These are phyloP conservation scores for Eucalyptus pauciflora DNA, from an alignment of 345 rosid genomes.

Conservation along the genomic window DNA sequence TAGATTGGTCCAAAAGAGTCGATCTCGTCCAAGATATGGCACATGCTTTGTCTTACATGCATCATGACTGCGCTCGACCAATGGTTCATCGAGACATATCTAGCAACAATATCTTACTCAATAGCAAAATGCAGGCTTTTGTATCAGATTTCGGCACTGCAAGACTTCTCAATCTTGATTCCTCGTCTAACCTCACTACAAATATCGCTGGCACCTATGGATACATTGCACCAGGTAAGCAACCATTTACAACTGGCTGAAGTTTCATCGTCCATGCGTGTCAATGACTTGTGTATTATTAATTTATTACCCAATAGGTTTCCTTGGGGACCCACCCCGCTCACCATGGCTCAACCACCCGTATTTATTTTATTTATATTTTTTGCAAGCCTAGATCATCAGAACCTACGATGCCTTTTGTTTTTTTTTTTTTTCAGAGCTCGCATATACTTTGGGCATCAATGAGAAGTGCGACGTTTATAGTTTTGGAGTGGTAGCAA, in stretches of 20 bases:
- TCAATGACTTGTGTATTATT: no score
- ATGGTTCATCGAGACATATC: slow-evolving; percentile 12
- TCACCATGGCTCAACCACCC: fast-evolving
- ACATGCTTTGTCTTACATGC: slow-evolving; percentile 4
- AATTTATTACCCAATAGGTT: no score
- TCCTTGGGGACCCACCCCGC: neutral
- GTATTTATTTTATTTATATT: no score
- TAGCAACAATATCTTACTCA: slow-evolving; percentile 4
- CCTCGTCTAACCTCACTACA: neutral
- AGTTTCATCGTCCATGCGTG: neutral
- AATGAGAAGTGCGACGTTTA: slow-evolving; percentile 13
- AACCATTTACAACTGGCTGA: fast-evolving
- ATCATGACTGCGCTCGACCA: neutral
- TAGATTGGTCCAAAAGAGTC: slow-evolving; percentile 2
- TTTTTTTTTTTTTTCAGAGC: neutral
- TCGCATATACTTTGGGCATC: slow-evolving; percentile 7
- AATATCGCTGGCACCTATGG: neutral
- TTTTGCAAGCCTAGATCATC: neutral
- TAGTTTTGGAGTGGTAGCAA: slow-evolving; percentile 9
- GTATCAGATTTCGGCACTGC: slow-evolving; percentile 3
- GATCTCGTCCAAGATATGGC: neutral
- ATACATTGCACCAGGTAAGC: neutral
- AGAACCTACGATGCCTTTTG: neutral
- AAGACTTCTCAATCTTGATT: neutral
- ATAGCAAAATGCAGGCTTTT: neutral